Percentiles rank a stretch among this genome's conserved stretches.
phyloP scores from a whole-genome alignment of 805 yeast species.

The Lachancea meyersii region DNA sequence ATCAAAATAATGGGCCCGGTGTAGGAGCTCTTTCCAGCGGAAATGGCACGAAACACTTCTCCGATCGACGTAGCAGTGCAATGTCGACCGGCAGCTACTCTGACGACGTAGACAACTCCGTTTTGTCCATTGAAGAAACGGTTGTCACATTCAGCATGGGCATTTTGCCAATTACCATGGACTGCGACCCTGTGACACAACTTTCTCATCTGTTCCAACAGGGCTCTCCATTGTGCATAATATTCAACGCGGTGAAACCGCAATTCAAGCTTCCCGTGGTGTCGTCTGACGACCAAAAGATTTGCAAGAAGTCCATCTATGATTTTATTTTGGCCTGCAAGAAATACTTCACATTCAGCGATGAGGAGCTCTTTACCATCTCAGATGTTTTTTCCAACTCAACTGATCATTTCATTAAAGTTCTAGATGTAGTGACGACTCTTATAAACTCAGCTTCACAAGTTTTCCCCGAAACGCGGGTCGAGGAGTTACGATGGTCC shows the following conservation, averaged over 20 bases:
- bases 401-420: conserved; percentile 69
- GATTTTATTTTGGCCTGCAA: conserved; percentile 86
- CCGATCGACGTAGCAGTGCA: conserved; percentile 32
- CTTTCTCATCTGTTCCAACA: conserved; percentile 83
- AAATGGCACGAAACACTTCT: conserved; percentile 14
- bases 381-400: conserved; percentile 82
- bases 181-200: conserved; percentile 89
- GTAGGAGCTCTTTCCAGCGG: conserved; percentile 15
- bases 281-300: conserved; percentile 72
- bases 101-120: conserved; percentile 25
- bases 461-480: conserved; percentile 30
- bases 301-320: conserved; percentile 84
- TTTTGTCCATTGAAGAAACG: conserved; percentile 28
- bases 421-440: conserved; percentile 62
- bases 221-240: conserved; percentile 84
- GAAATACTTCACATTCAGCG: conserved; percentile 62
- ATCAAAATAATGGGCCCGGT: conserved; percentile 18
- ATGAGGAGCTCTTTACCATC: conserved; percentile 80
- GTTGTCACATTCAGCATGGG: conserved; percentile 66
- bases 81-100: conserved; percentile 32
- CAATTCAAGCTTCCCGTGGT: conserved; percentile 54
- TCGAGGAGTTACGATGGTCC: conserved; percentile 10
- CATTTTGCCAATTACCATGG: conserved; percentile 62
- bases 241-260: conserved; percentile 67
- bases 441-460: conserved; percentile 52